Percentiles rank a stretch among this genome's conserved stretches.
phyloP scores from a whole-genome alignment of 2,329 filamentous ascomycete species.

The Colletotrichum neosansevieriae region DNA sequence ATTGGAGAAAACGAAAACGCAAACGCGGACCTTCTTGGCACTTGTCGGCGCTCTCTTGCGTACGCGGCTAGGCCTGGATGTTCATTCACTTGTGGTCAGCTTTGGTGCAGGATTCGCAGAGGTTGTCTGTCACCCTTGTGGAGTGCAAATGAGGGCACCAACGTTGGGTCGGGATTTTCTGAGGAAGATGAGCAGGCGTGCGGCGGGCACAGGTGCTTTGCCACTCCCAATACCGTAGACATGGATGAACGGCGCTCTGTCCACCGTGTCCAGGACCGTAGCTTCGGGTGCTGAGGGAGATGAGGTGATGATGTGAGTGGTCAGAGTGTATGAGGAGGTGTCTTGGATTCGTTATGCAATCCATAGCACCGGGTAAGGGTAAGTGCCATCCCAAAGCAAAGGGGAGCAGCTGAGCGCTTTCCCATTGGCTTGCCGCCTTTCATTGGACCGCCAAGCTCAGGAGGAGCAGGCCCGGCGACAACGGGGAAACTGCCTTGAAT shows the following conservation, averaged over 20 bases:
- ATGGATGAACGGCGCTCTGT: slow-evolving; percentile 35
- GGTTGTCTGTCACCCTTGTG: neutral
- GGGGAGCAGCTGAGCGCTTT: neutral
- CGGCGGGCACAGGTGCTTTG: slow-evolving; percentile 9
- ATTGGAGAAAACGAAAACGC: neutral
- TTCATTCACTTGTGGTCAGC: too few species aligned
- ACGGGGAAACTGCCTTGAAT: neutral
- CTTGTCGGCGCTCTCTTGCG: neutral
- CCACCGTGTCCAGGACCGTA: slow-evolving; percentile 34
- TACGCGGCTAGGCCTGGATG: too few species aligned
- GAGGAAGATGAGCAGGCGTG: neutral
- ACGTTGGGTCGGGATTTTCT: slow-evolving; percentile 10
- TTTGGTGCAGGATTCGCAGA: neutral
- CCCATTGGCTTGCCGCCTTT: neutral
- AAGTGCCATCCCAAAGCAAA: slow-evolving; percentile 37
- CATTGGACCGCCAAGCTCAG: too few species aligned
- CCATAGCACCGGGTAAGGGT: slow-evolving; percentile 37
- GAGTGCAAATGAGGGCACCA: neutral
- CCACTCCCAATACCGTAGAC: slow-evolving; percentile 35
- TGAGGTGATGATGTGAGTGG: slow-evolving; percentile 38
- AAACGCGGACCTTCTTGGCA: slow-evolving; percentile 1
- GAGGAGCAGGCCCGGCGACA: neutral
- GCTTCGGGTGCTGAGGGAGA: slow-evolving; percentile 38
- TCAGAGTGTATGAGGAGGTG: slow-evolving; percentile 17
- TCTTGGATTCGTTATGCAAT: slow-evolving; percentile 31